Evolutionary conservation across 164 flowering plant species (phyloP), one percentile per base, ranked within the genome.

Genomic region (Warburgia ugandensis): DNA sequence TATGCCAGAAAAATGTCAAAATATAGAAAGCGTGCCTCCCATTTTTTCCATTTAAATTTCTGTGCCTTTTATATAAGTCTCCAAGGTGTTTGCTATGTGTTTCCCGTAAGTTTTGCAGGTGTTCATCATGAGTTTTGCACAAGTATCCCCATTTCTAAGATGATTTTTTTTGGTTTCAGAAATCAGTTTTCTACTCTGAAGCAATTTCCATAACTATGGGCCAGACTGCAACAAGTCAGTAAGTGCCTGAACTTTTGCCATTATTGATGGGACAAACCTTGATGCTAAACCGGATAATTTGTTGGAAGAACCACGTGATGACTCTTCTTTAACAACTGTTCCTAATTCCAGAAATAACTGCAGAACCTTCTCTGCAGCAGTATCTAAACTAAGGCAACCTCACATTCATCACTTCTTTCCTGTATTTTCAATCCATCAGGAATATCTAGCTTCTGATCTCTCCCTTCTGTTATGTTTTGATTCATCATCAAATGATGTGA

Each of bases 361-460:
- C 27, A 73, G 50, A 54, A 69, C 65, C 48, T 26, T 62, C 32
- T 72, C 68, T 13, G 77, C 72, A 21, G 80, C 80, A 41, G 56
- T 38, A 50, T 77, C 76, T 54, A 84, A 48, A 35, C 44, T 45
- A 6, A 54, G 44, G 80, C 80, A 42, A 72, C 61, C 38, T 67
- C 63, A 38, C 80, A 81, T 29, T 49, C 67, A 37, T 31, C 35
- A 9, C 68, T 61, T 37, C 22, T 59, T 23, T 67, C 72, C 42
- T 44, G 54, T 22, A 65, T 11, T 40, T 58, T 66, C 29, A 17
- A 46, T 60, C 27, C 48, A 49, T 14, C 55, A 13, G 43, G 48
- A 47, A 23, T 23, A 29, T 33, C 32, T 20, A 50, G 47, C 37
- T 16, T 45, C 30, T 17, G 48, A 29, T 44, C 28, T 32, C 22